Base-by-base conservation (phyloP, 495 filamentous ascomycete species). In the Tuber calosporum region DNA sequence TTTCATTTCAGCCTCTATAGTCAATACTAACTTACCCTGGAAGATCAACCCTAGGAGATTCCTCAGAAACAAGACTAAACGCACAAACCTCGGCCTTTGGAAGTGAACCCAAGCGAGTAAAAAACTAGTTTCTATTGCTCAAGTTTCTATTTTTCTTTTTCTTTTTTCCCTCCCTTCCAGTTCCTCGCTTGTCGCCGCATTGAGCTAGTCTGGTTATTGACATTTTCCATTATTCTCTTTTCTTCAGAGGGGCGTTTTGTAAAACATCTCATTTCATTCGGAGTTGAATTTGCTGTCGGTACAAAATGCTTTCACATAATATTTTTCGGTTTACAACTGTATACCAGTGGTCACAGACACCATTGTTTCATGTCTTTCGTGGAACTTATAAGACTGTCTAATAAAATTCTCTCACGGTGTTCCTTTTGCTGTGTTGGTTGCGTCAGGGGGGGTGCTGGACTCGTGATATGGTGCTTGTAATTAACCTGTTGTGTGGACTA, bases 1-100 rank as follows among this genome's bases (percentile, higher is more conserved):
- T 37, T 4, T 38, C 15, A 41, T 17, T n/a, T 30, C 22, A 22
- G 40, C 1, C 1, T 4, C 26, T 36, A 45, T 42, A 17, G 4
- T 4, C 15, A 30, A 34, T 69, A n/a, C 71, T 75, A 39, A 79
- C 39, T 40, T 76, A 19, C 48, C 53, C 75, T 41, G 48, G 71
- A 34, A 80, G 79, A 66, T 71, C 72, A 37, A 69, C 79, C 69
- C 68, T 77, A 69, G 69, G 74, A 20, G 77, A 81, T 71, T 72
- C 67, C 15, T 75, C 66, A 15, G 78, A 73, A 39, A 17, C 75
- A 17, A 80, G 77, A 67, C 38, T 75, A 38, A 81, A 80, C 43
- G 62, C 66, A 34, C 78, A 80, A 66, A 69, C 41, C 41, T 69
- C 74, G 48, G 72, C 69, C 34, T 78, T 77, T 58, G 78, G 78